Base-by-base conservation (phyloP, 2,329 filamentous ascomycete species). In the Calonectria montana region DNA sequence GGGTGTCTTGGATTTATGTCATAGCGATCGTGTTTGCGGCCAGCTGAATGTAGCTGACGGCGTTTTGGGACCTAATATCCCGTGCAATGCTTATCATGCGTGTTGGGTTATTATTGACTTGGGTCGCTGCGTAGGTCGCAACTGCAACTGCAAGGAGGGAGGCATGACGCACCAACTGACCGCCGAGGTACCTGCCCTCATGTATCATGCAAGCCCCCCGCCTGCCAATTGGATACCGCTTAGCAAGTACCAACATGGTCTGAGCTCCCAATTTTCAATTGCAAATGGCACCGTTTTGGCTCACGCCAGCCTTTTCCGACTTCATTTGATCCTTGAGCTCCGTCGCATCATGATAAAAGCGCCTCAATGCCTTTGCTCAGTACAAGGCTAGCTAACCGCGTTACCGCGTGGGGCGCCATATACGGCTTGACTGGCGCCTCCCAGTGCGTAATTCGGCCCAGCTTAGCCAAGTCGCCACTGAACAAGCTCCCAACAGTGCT, bases 321-420 rank as follows among this genome's bases (percentile, higher is more conserved):
- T 47, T 67, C 25, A 50, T 31, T 53, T 39, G 21, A 53, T 55
- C 62, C 74, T 67, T 73, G 72, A 75, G 63, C 73, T 57, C 47
- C 62, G 37, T 35, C 64, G 72, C 73, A 77, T 73, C 72, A 82
- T 82, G 81, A 76, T 63, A 69, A 75, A 65, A 74, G 47, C 63
- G 53, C 45, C 69, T 53, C 75, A 72, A 82, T 82, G 81, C 77
- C 77, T 63, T 48, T 80, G 69, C 77, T 82, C 37, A 77, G 79
- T 65, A 73, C 75, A 77, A 82, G 77, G 77, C 74, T 78, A 53
- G 55, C 78, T 31, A 79, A 73, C 75, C 77, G 76, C 62, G 69
- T 59, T n/a, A 75, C 75, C 67, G 71, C 74, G 67, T 74, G 74
- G 69, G 66, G 69, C 43, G 63, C 74, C 69, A 68, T 72, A 43